Percentiles rank a stretch among this genome's conserved stretches.
Evolutionary conservation across 257 asterid species (phyloP).

Genomic region (Ajuga chamaepitys): DNA sequence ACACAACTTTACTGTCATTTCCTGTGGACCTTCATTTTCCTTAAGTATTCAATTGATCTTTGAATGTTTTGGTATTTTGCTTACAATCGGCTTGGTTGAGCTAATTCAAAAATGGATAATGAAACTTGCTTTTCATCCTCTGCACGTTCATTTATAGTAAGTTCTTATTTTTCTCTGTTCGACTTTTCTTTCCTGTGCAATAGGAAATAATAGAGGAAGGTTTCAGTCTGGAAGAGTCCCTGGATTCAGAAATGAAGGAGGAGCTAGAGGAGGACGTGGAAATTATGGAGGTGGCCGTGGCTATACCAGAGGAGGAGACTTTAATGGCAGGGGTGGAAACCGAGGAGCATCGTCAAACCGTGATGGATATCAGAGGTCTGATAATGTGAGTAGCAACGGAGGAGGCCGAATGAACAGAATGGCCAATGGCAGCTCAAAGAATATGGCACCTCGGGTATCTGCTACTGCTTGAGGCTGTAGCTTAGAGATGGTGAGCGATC

Average conservation of each 20-base stretch:
- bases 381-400: conserved; percentile 26
- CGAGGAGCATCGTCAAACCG: conserved; percentile 65
- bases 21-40: not conserved
- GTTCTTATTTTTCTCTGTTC: not conserved
- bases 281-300: conserved; percentile 62
- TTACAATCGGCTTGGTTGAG: not conserved
- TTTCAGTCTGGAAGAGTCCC: conserved; percentile 49
- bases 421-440: conserved; percentile 47
- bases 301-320: conserved; percentile 47
- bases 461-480: conserved; percentile 55
- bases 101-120: not conserved
- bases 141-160: not conserved
- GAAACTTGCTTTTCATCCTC: not conserved
- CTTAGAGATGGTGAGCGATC: conserved; percentile 8
- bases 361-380: conserved; percentile 61
- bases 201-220: conserved; percentile 40
- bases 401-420: conserved; percentile 45
- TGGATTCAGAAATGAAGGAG: conserved; percentile 45
- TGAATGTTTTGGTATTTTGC: not conserved
- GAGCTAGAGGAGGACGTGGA: conserved; percentile 77
- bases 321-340: conserved; percentile 25
- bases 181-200: not conserved
- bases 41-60: not conserved
- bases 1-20: not conserved
- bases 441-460: conserved; percentile 49